A percentile compares a stretch with the other conserved stretches of the same genome.
These are phyloP conservation scores for Penicillium corylophilum DNA, from an alignment of 2,329 filamentous ascomycete genomes.

Conservation along the genomic window DNA sequence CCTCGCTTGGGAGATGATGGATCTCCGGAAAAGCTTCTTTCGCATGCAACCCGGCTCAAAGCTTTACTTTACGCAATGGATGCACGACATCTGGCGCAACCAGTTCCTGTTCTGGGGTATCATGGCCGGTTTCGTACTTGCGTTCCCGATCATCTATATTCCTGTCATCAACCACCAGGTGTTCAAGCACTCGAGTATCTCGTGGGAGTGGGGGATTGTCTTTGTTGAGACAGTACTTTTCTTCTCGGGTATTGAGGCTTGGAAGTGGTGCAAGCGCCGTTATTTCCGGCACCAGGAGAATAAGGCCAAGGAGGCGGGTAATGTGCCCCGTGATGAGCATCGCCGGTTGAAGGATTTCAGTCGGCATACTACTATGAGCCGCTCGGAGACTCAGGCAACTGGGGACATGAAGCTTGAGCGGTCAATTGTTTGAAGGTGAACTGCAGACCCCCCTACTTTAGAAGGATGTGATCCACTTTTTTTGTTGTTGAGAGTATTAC, in stretches of 20 bases:
- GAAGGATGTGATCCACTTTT: neutral
- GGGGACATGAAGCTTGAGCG: slow-evolving; percentile 27
- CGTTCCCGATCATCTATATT: slow-evolving; percentile 65
- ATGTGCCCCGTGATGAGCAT: slow-evolving; percentile 8
- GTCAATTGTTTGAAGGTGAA: slow-evolving; percentile 27
- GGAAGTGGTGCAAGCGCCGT: slow-evolving; percentile 66
- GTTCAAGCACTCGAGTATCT: slow-evolving; percentile 65
- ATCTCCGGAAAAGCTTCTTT: slow-evolving; percentile 72
- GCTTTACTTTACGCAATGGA: slow-evolving; percentile 65
- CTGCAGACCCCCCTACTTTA: neutral
- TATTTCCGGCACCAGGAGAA: slow-evolving; percentile 45
- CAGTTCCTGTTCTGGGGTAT: slow-evolving; percentile 69
- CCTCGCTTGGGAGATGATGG: slow-evolving; percentile 75
- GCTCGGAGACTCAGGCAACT: slow-evolving; percentile 30
- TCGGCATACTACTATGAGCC: slow-evolving; percentile 35
- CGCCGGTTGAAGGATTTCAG: slow-evolving; percentile 27
- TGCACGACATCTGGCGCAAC: slow-evolving; percentile 68
- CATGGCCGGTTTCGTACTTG: slow-evolving; percentile 55
- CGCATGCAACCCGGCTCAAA: slow-evolving; percentile 65
- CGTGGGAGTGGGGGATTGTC: slow-evolving; percentile 69
- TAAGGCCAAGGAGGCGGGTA: slow-evolving; percentile 10
- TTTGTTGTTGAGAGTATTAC: neutral
- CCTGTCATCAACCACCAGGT: slow-evolving; percentile 65
- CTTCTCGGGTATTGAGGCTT: slow-evolving; percentile 62
- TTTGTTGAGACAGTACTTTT: slow-evolving; percentile 62